A percentile compares a stretch with the other conserved stretches of the same genome.
Conservation (phyloP, 1,284 basidiomycete species). For the Leccinum pallidistipes region DNA sequence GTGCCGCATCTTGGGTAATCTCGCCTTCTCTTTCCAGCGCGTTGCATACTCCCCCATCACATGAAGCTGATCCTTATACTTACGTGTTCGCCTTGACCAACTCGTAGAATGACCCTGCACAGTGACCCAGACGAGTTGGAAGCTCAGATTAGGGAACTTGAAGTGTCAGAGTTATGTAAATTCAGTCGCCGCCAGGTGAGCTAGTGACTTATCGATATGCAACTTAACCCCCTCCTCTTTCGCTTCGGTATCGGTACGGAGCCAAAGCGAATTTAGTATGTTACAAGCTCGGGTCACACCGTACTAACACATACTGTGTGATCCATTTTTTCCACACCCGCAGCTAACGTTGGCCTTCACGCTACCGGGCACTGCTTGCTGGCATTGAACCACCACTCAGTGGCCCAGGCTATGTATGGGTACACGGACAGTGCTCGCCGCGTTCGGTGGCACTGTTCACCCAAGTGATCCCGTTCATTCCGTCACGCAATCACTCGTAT, state of each 20-base stretch:
- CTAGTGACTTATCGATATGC: not conserved
- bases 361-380: not conserved
- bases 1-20: not conserved
- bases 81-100: not conserved
- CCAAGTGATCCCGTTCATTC: not conserved
- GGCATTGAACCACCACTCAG: not conserved
- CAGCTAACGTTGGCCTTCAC: not conserved
- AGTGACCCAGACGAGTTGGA: not conserved
- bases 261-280: not conserved
- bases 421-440: not conserved
- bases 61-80: not conserved
- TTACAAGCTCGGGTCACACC: not conserved
- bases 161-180: not conserved
- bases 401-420: not conserved
- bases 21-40: not conserved
- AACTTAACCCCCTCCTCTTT: not conserved
- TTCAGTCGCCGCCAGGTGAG: not conserved
- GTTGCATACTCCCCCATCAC: not conserved
- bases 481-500: not conserved
- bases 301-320: not conserved
- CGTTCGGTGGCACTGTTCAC: not conserved
- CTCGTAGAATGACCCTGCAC: not conserved
- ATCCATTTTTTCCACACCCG: not conserved
- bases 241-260: conserved; percentile 11
- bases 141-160: not conserved